These are phyloP conservation scores for Neolentinus lepideus DNA, from an alignment of 1,284 basidiomycete genomes.

Conservation along the genomic window DNA sequence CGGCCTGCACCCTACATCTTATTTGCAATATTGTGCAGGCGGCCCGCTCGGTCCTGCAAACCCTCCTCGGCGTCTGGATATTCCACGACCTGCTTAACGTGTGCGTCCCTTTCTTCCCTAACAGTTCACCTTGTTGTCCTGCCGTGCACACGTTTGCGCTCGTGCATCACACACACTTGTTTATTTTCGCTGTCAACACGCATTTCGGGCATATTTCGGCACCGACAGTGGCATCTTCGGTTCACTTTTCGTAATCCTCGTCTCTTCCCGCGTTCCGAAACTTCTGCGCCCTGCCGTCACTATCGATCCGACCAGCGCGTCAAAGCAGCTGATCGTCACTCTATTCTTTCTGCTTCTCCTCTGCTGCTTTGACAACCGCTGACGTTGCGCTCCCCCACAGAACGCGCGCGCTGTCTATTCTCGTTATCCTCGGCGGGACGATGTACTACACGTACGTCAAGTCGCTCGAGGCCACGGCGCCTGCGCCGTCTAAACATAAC, in stretches of 20 bases:
- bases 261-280: too few relatives aligned
- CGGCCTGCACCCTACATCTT: slow-evolving; percentile 1
- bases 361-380: background rate
- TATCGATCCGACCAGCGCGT: too few relatives aligned
- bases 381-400: slow-evolving; percentile 15
- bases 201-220: too few relatives aligned
- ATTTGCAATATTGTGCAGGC: slow-evolving; percentile 32
- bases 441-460: slow-evolving; percentile 71
- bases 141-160: too few relatives aligned
- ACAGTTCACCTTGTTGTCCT: too few relatives aligned
- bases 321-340: too few relatives aligned
- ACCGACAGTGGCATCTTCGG: too few relatives aligned
- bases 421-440: slow-evolving; percentile 54
- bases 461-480: slow-evolving; percentile 31
- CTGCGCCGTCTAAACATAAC: slow-evolving; percentile 35
- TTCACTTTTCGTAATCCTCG: too few relatives aligned
- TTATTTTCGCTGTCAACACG: too few relatives aligned
- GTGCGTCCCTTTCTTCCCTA: slow-evolving; percentile 31
- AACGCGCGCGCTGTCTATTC: slow-evolving; percentile 54
- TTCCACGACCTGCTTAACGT: slow-evolving; percentile 60
- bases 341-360: slow-evolving; percentile 1
- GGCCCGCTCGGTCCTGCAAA: slow-evolving; percentile 68
- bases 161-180: background rate
- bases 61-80: slow-evolving; percentile 59
- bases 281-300: too few relatives aligned